These are phyloP conservation scores for Erodium maritimum DNA, from an alignment of 345 rosid species.

Conservation along the genomic window DNA sequence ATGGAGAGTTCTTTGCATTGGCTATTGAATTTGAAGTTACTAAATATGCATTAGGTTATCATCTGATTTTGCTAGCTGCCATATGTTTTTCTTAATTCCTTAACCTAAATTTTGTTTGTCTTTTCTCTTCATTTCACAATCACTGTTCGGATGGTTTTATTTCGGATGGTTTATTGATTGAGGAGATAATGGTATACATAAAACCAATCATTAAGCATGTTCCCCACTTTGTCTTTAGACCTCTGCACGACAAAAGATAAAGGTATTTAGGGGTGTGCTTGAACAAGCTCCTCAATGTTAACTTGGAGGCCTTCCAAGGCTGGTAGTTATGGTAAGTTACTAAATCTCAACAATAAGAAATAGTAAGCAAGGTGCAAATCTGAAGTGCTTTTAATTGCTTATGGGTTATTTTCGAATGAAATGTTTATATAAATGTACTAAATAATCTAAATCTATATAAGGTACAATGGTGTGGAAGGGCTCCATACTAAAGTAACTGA, in stretches of 20 bases:
- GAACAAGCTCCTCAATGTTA: no score
- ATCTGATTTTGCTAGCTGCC: not conserved
- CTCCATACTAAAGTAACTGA: slow-evolving; percentile 80
- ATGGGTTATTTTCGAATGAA: not conserved
- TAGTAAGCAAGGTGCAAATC: not conserved
- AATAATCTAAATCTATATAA: slow-evolving; percentile 9
- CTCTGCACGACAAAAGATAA: not conserved
- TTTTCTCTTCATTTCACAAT: slow-evolving; percentile 9
- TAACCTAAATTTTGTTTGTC: not conserved
- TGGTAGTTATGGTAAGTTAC: not conserved
- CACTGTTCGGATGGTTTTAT: not conserved
- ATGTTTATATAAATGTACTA: not conserved
- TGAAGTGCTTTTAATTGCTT: not conserved
- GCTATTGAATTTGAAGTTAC: not conserved
- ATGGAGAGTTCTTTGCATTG: not conserved
- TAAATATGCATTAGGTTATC: not conserved
- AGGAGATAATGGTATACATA: not conserved
- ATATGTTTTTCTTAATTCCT: not conserved
- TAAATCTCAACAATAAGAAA: not conserved
- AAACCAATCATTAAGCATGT: not conserved
- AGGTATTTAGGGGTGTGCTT: no score
- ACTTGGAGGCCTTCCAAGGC: no score
- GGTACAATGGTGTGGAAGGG: slow-evolving; percentile 90
- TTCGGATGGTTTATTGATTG: not conserved
- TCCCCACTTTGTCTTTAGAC: not conserved